Conservation (phyloP, 345 rosid genomes). For the Trapa incisa region DNA sequence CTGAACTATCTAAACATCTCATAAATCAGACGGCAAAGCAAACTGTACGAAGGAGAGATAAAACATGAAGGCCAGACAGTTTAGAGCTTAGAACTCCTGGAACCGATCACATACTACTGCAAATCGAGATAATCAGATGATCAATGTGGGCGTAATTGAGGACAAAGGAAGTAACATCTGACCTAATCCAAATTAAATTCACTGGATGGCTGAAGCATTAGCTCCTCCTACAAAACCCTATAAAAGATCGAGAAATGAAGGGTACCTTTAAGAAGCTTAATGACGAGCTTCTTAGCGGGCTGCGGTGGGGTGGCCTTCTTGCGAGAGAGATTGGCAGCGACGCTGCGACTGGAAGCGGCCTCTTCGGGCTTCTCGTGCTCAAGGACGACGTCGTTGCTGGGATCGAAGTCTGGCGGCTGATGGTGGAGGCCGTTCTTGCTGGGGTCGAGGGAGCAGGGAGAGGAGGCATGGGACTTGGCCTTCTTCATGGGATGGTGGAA, state of each 20-base stretch:
- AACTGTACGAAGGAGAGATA: background rate
- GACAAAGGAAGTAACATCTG: background rate
- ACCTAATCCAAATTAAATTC: background rate
- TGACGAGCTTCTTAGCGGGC: constrained; percentile 73
- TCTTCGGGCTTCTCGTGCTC: constrained; percentile 54
- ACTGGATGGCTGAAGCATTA: background rate
- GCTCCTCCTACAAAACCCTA: background rate
- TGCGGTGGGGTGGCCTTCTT: constrained; percentile 80
- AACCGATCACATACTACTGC: background rate
- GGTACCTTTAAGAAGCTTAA: constrained; percentile 75
- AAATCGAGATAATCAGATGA: background rate
- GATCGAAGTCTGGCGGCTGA: constrained; percentile 19
- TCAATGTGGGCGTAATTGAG: background rate
- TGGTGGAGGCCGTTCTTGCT: constrained; percentile 46
- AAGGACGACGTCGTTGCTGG: constrained; percentile 29
- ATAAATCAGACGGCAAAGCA: background rate
- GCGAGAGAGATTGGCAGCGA: constrained; percentile 66
- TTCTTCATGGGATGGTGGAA: constrained; percentile 47
- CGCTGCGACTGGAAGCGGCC: constrained; percentile 13
- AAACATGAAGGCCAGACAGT: background rate
- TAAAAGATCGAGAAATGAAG: constrained; percentile 8
- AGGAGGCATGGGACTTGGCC: constrained; percentile 53
- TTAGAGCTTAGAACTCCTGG: background rate
- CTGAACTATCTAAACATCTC: background rate
- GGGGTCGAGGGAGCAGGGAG: constrained; percentile 28